A percentile compares a stretch with the other conserved stretches of the same genome.
phyloP scores from a whole-genome alignment of 257 asterid genomes.

The Gentiana dahurica region DNA sequence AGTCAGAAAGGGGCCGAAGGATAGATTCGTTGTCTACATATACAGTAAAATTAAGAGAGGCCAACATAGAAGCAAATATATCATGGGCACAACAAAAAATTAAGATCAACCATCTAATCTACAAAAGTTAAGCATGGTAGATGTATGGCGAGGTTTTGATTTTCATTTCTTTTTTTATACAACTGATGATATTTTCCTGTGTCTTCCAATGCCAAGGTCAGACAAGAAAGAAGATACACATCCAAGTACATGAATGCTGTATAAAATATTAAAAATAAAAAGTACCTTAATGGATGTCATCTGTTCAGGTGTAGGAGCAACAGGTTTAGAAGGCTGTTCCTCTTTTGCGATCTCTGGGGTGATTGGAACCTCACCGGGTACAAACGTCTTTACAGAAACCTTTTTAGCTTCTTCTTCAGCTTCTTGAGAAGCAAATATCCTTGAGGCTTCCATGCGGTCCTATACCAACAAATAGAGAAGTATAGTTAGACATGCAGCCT shows the following conservation, averaged over 20 bases:
- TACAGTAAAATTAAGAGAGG: background rate
- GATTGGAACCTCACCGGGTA: constrained; percentile 59
- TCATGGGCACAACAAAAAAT: background rate
- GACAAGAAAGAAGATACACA: background rate
- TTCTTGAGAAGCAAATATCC: constrained; percentile 74
- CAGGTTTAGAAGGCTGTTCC: constrained; percentile 57
- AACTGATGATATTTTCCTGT: no score
- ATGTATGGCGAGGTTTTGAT: background rate
- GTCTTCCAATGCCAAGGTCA: background rate
- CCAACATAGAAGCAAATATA: background rate
- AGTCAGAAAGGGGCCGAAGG: background rate
- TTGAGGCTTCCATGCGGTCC: constrained; percentile 92
- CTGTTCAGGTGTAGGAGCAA: constrained; percentile 93
- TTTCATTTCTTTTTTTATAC: no score
- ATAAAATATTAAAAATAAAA: background rate
- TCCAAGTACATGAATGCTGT: background rate
- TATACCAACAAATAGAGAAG: constrained; percentile 13
- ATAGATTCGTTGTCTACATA: background rate
- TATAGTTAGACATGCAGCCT: background rate
- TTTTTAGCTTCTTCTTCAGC: constrained; percentile 86
- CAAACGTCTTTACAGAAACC: constrained; percentile 71
- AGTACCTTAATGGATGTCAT: constrained; percentile 89
- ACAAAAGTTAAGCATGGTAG: background rate
- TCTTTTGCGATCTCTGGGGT: constrained; percentile 50
- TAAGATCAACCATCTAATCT: background rate